A percentile compares a stretch with the other conserved stretches of the same genome.
Evolutionary conservation across 2,329 filamentous ascomycete species (phyloP).

Genomic region (Tympanopsis confertula): DNA sequence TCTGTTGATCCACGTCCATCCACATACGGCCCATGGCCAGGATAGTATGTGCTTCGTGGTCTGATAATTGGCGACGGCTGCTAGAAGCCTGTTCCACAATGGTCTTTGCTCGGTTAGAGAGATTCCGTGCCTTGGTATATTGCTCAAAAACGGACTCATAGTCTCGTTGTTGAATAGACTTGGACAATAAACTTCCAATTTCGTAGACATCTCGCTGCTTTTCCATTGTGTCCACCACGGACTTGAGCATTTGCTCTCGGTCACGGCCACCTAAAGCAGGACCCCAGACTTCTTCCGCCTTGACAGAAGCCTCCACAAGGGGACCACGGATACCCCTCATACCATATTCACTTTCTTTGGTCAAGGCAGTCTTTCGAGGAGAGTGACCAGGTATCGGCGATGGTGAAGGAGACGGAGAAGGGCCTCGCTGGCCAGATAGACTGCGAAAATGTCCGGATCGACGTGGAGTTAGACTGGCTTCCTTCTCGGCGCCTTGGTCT

Average conservation of each 20-base stretch:
- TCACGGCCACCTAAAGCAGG: conserved; percentile 59
- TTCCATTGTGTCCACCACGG: conserved; percentile 48
- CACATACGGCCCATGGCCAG: conserved; percentile 57
- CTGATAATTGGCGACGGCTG: conserved; percentile 42
- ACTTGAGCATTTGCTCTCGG: conserved; percentile 54
- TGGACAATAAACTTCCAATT: conserved; percentile 44
- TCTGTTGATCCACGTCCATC: conserved; percentile 57
- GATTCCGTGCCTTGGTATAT: conserved; percentile 49
- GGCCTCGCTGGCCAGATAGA: conserved; percentile 22
- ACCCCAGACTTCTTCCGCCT: conserved; percentile 66
- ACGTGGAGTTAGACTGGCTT: conserved; percentile 9
- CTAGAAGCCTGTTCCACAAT: conserved; percentile 33
- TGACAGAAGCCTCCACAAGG: conserved; percentile 56
- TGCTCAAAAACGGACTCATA: conserved; percentile 56
- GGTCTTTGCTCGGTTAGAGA: conserved; percentile 47
- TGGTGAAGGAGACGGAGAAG: conserved; percentile 5
- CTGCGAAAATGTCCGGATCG: conserved; percentile 36
- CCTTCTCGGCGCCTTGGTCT: conserved; percentile 22
- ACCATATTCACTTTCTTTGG: conserved; percentile 58
- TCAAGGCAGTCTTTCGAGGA: conserved; percentile 52
- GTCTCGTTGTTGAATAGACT: conserved; percentile 56
- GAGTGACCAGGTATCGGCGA: conserved; percentile 21
- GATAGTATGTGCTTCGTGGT: conserved; percentile 54
- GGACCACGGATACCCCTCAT: conserved; percentile 55
- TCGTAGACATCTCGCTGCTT: conserved; percentile 54